A percentile compares a stretch with the other conserved stretches of the same genome.
phyloP scores from a whole-genome alignment of 2,329 filamentous ascomycete species.

The Claviceps pazoutovae region DNA sequence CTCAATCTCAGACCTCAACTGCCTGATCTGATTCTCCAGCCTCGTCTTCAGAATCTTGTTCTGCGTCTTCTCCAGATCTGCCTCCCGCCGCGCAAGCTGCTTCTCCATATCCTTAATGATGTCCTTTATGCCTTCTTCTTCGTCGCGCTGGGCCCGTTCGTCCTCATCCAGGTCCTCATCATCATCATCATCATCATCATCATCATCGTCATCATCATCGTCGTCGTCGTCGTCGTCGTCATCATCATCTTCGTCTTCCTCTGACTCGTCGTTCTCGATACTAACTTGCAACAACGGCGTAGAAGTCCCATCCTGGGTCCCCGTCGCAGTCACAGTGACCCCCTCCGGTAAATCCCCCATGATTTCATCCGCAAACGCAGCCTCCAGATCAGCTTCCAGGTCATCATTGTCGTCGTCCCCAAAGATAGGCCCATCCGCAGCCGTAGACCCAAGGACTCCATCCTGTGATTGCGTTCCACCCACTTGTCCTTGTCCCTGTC shows the following conservation, averaged over 20 bases:
- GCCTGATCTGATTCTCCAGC: conserved; percentile 35
- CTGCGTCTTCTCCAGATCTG: conserved; percentile 27
- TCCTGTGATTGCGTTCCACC: too few relatives aligned
- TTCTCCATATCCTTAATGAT: conserved; percentile 40
- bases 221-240: conserved; percentile 28
- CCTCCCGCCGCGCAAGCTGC: conserved; percentile 31
- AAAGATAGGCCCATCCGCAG: conserved; percentile 14
- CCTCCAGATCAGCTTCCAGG: conserved; percentile 41
- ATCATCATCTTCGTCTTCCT: conserved; percentile 27
- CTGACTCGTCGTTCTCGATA: conserved; percentile 27
- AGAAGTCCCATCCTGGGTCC: conserved; percentile 28
- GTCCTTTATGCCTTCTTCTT: conserved; percentile 40
- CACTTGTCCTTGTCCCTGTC: conserved; percentile 30
- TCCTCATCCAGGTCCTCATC: conserved; percentile 39
- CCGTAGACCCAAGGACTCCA: too few relatives aligned
- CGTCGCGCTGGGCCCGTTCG: conserved; percentile 32
- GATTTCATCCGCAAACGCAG: conserved; percentile 33
- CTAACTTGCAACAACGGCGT: conserved; percentile 28
- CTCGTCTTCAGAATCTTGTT: conserved; percentile 37
- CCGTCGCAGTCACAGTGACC: conserved; percentile 31
- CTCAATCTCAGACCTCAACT: conserved; percentile 30
- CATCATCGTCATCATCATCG: conserved; percentile 24
- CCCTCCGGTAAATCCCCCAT: conserved; percentile 28
- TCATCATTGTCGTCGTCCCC: conserved; percentile 33
- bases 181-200: conserved; percentile 28